phyloP scores from a whole-genome alignment of 208 protist species.

The Trichomonas tenax region DNA sequence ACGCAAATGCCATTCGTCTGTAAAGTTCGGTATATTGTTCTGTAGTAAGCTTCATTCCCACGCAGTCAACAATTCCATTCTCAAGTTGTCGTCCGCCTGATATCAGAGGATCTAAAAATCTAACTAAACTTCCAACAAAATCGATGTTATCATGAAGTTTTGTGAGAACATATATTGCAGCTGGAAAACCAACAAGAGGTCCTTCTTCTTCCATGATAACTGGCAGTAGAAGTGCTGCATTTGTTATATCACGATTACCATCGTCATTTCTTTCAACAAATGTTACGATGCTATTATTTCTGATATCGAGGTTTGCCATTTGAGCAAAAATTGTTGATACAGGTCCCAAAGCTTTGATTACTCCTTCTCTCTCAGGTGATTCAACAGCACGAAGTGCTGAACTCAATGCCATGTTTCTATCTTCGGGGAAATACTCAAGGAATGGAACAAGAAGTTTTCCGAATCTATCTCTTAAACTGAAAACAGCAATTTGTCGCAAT shows the following conservation, averaged over 20 bases:
- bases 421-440: background rate
- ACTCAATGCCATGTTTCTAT: background rate
- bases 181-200: background rate
- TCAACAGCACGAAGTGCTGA: background rate
- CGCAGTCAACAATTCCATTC: background rate
- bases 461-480: background rate
- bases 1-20: background rate
- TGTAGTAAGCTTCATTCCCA: background rate
- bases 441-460: background rate
- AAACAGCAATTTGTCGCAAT: background rate
- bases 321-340: background rate
- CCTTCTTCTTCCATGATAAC: slow-evolving; percentile 19
- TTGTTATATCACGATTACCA: background rate
- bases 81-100: background rate
- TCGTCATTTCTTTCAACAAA: background rate
- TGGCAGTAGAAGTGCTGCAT: background rate
- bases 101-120: background rate
- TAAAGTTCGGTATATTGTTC: background rate
- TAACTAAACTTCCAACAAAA: background rate
- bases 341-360: background rate
- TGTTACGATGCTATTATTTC: background rate
- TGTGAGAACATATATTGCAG: background rate
- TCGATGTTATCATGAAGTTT: background rate
- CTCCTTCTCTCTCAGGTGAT: background rate
- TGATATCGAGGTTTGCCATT: background rate